Conservation (phyloP, 2,329 filamentous ascomycete genomes). For the Orbilia quercus region DNA sequence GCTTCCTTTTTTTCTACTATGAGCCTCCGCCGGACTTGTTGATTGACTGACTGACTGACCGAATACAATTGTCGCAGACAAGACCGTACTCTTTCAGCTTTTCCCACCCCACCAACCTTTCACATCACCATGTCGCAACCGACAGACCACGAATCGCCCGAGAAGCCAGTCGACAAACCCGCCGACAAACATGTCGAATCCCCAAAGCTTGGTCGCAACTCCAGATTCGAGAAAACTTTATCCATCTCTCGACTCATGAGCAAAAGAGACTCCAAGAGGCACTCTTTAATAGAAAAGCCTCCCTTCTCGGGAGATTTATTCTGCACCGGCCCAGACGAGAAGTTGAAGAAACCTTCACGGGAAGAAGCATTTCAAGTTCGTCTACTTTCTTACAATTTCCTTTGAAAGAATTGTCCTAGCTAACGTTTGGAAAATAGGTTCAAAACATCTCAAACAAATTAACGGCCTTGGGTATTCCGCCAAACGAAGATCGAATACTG, state of each 20-base stretch:
- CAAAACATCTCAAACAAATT: constrained; percentile 57
- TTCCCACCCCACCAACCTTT: background rate
- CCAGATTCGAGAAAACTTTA: constrained; percentile 53
- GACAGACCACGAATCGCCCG: constrained; percentile 27
- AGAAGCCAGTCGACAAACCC: constrained; percentile 32
- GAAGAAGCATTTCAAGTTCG: constrained; percentile 63
- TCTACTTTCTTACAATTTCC: constrained; percentile 9
- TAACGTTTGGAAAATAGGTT: constrained; percentile 49
- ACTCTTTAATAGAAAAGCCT: constrained; percentile 48
- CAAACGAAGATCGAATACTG: constrained; percentile 57
- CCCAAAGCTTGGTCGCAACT: constrained; percentile 33
- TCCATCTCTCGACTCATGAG: constrained; percentile 58
- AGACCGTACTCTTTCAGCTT: constrained; percentile 13
- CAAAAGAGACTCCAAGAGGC: constrained; percentile 56
- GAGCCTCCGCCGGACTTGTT: no score
- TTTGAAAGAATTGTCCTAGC: constrained; percentile 14
- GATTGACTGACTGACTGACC: no score
- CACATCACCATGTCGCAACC: constrained; percentile 36
- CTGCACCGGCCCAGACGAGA: constrained; percentile 56
- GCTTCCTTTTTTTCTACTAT: no score
- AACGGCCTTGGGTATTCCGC: constrained; percentile 55
- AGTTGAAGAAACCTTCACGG: constrained; percentile 61
- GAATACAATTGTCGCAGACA: constrained; percentile 1
- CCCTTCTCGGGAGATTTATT: constrained; percentile 58
- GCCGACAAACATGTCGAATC: constrained; percentile 34